Conservation (phyloP, 805 yeast genomes). For the Wickerhamiella parazyma region DNA sequence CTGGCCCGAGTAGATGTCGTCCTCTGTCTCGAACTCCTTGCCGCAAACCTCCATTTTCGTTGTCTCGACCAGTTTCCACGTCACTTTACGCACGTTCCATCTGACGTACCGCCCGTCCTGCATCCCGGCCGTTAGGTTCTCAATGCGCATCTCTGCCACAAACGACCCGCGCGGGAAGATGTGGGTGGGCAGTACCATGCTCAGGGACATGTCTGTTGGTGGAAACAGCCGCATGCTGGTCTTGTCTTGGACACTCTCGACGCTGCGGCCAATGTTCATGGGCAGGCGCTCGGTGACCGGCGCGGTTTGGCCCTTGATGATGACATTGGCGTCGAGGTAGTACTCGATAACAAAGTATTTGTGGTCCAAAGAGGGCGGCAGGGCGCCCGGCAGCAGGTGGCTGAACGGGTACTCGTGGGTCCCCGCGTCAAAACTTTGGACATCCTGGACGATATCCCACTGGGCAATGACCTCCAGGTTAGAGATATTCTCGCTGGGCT, state of each 20-base stretch:
- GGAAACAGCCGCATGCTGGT: constrained; percentile 87
- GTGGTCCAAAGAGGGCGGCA: constrained; percentile 57
- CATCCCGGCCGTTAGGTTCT: constrained; percentile 26
- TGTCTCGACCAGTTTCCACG: constrained; percentile 81
- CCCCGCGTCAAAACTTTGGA: constrained; percentile 42
- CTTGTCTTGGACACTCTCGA: constrained; percentile 68
- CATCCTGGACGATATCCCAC: constrained; percentile 69
- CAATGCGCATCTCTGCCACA: constrained; percentile 69
- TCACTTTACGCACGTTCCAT: constrained; percentile 85
- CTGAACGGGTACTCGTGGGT: constrained; percentile 86
- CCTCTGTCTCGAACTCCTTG: constrained; percentile 43
- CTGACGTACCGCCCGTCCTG: constrained; percentile 27
- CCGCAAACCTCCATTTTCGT: constrained; percentile 22
- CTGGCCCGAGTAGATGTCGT: constrained; percentile 66
- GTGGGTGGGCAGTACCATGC: constrained; percentile 78
- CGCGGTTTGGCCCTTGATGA: constrained; percentile 22
- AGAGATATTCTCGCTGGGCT: not conserved
- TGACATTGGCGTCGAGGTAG: constrained; percentile 46
- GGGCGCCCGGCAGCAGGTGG: constrained; percentile 71
- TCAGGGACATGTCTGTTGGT: constrained; percentile 82
- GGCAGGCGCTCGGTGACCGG: not conserved
- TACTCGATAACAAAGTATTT: constrained; percentile 61
- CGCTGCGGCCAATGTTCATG: constrained; percentile 58
- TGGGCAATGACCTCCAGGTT: constrained; percentile 49
- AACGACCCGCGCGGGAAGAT: constrained; percentile 78